phyloP scores from a whole-genome alignment of 495 filamentous ascomycete genomes.

The Penicillium cataractarum region DNA sequence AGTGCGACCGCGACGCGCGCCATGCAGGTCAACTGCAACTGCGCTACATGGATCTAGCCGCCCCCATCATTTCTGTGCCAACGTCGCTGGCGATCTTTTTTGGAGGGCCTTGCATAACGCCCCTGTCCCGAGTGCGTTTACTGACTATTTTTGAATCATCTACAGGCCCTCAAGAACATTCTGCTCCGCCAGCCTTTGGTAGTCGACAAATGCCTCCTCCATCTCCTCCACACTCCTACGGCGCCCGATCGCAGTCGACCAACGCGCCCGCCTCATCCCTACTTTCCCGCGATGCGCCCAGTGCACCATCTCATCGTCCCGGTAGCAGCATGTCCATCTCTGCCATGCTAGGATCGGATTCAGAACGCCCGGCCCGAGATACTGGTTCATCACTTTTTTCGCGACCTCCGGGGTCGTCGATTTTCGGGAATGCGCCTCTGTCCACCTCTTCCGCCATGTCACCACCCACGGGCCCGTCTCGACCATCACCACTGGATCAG shows the following conservation, averaged over 20 bases:
- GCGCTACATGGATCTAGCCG: constrained; percentile 17
- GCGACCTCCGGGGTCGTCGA: constrained; percentile 54
- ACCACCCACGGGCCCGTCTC: constrained; percentile 47
- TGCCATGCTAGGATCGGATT: constrained; percentile 73
- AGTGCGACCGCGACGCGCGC: constrained; percentile 27
- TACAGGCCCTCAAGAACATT: constrained; percentile 39
- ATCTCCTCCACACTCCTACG: constrained; percentile 59
- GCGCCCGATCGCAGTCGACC: constrained; percentile 46
- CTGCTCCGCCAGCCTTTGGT: constrained; percentile 52
- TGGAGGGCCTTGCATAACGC: background rate
- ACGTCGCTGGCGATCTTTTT: constrained; percentile 3
- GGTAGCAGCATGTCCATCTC: constrained; percentile 95
- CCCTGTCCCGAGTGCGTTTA: background rate
- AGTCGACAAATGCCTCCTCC: constrained; percentile 63
- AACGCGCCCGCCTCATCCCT: constrained; percentile 49
- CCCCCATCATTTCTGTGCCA: constrained; percentile 9
- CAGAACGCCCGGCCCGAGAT: constrained; percentile 66
- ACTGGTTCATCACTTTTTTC: constrained; percentile 56
- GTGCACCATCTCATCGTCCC: constrained; percentile 53
- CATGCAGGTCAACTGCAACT: constrained; percentile 15
- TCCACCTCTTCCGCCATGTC: constrained; percentile 48
- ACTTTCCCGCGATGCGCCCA: constrained; percentile 55
- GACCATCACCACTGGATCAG: constrained; percentile 59
- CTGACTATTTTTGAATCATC: constrained; percentile 4
- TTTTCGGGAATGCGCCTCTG: constrained; percentile 36